Evolutionary conservation across 441 rosid species (phyloP).

Genomic region (Pelargonium australe): DNA sequence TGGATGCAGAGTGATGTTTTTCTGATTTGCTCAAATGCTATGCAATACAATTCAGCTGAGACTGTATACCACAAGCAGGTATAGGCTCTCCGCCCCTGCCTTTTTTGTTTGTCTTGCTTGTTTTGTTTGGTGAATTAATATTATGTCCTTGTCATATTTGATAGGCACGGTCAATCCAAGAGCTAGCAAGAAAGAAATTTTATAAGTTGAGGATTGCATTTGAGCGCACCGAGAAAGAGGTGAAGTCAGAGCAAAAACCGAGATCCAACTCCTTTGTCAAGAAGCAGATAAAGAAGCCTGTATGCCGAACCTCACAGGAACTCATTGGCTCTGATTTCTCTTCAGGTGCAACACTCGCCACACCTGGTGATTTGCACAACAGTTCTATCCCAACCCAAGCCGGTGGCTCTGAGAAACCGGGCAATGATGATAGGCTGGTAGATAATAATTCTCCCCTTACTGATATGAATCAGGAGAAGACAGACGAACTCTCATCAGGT

Average conservation of each 20-base stretch:
- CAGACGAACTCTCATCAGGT: constrained; percentile 67
- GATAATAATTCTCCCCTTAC: constrained; percentile 39
- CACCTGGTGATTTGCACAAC: constrained; percentile 42
- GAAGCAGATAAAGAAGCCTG: constrained; percentile 49
- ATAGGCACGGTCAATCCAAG: constrained; percentile 79
- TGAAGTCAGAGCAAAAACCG: constrained; percentile 47
- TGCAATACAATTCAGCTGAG: constrained; percentile 78
- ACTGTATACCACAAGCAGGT: constrained; percentile 82
- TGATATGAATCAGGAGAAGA: constrained; percentile 49
- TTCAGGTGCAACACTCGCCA: constrained; percentile 42
- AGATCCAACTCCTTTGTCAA: constrained; percentile 42
- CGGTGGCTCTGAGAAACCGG: constrained; percentile 42
- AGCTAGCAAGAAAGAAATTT: constrained; percentile 69
- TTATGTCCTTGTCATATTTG: constrained; percentile 18
- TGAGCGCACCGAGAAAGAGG: constrained; percentile 44
- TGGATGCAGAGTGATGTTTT: constrained; percentile 69
- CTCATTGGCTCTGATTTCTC: constrained; percentile 50
- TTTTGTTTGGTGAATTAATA: constrained; percentile 14
- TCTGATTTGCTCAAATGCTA: constrained; percentile 80
- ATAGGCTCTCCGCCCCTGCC: constrained; percentile 12
- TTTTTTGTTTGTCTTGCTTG: not conserved
- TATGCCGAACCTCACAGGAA: constrained; percentile 33
- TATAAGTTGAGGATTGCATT: constrained; percentile 52
- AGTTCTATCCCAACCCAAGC: constrained; percentile 36
- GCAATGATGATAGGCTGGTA: constrained; percentile 32